Conservation (phyloP, 2,329 filamentous ascomycete species). For the Amauroascus niger region DNA sequence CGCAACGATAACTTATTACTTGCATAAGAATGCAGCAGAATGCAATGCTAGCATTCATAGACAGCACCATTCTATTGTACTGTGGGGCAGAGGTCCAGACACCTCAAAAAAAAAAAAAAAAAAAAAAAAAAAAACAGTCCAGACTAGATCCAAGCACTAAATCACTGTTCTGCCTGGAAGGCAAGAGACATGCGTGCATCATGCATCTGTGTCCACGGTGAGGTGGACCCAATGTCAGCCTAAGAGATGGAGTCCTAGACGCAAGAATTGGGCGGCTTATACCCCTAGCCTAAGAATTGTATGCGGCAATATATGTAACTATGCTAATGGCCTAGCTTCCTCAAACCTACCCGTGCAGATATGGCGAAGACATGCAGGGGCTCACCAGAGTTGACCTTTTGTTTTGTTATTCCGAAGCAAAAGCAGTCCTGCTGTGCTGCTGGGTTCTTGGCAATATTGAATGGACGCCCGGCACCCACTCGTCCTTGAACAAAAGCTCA, state of each 20-base stretch:
- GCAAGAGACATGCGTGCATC: not conserved
- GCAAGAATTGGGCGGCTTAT: not conserved
- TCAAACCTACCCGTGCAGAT: too few relatives aligned
- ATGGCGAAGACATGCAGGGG: too few relatives aligned
- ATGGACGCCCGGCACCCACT: not conserved
- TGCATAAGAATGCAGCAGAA: not conserved
- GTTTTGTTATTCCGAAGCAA: too few relatives aligned
- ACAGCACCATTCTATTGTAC: not conserved
- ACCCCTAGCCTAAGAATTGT: too few relatives aligned
- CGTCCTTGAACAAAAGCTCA: not conserved
- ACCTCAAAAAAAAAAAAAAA: too few relatives aligned
- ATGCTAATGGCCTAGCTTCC: too few relatives aligned
- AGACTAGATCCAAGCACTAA: not conserved
- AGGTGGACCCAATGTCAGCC: not conserved
- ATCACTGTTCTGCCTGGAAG: not conserved
- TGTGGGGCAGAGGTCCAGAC: constrained; percentile 1
- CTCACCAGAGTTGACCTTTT: too few relatives aligned
- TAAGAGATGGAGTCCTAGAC: not conserved
- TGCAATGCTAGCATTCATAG: not conserved
- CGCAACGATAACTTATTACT: not conserved
- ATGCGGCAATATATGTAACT: too few relatives aligned
- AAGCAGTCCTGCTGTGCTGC: not conserved
- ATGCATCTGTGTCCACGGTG: not conserved
- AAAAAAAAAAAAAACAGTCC: not conserved
- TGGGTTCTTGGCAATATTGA: not conserved